phyloP scores from a whole-genome alignment of 1,284 basidiomycete genomes.

The Cyathus olla region DNA sequence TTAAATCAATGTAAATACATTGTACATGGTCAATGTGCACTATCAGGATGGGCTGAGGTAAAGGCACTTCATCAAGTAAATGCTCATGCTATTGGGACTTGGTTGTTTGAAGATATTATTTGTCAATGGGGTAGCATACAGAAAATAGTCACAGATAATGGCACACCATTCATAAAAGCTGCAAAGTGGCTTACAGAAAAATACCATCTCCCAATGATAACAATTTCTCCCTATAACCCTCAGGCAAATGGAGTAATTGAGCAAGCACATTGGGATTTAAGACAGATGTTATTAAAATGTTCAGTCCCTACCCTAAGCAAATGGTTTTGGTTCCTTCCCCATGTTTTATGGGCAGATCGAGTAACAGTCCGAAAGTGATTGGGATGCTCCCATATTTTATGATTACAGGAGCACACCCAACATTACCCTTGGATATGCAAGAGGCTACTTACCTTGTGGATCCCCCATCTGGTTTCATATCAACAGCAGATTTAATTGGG shows the following conservation, averaged over 20 bases:
- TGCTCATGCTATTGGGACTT: slow-evolving; percentile 1
- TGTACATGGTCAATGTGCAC: slow-evolving; percentile 18
- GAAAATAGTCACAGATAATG: background rate
- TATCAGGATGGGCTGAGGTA: slow-evolving; percentile 13
- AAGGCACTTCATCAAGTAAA: background rate
- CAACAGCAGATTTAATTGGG: background rate
- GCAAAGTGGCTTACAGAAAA: background rate
- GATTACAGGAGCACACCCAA: background rate
- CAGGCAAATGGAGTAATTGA: background rate
- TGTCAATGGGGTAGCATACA: background rate
- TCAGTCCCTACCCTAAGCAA: background rate
- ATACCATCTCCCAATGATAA: background rate
- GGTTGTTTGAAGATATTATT: slow-evolving; percentile 12
- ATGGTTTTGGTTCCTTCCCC: background rate
- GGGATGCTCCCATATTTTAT: background rate
- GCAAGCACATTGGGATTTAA: background rate
- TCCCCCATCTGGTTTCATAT: background rate
- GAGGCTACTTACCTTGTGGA: background rate
- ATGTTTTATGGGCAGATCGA: background rate
- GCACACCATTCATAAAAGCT: background rate
- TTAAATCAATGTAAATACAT: slow-evolving; percentile 24
- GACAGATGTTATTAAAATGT: background rate
- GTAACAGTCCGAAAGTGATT: background rate
- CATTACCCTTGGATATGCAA: background rate
- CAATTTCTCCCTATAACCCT: background rate